Evolutionary conservation across 192 early-diverging fungal genomes (phyloP).

Genomic region (Jimgerdemannia lactiflua): DNA sequence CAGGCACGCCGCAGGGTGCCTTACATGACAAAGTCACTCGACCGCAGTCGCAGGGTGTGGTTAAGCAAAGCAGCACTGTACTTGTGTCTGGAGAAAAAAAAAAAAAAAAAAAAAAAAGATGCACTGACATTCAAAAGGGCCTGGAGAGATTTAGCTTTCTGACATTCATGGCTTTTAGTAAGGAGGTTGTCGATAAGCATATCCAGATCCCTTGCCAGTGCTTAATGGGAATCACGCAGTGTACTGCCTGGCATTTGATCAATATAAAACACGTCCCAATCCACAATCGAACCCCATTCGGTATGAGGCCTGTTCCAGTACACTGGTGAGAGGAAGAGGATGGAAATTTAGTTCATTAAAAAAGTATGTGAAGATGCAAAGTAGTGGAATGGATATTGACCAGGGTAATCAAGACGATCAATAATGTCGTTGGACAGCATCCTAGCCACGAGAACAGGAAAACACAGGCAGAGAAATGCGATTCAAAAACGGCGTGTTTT

Average conservation of each 20-base stretch:
- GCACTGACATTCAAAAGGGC: not conserved
- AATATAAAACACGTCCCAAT: not conserved
- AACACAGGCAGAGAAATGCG: not conserved
- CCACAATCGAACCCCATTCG: not conserved
- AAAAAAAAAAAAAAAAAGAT: not conserved
- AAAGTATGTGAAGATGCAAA: not conserved
- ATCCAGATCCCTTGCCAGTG: not conserved
- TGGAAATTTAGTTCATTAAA: conserved; percentile 1
- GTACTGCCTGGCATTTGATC: not conserved
- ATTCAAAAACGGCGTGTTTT: not conserved
- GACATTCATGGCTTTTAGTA: not conserved
- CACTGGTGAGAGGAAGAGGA: not conserved
- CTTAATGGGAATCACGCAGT: not conserved
- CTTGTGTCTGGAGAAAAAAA: not conserved
- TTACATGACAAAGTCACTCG: not conserved
- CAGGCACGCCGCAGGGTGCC: not conserved
- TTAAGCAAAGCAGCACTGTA: not conserved
- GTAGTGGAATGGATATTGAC: not conserved
- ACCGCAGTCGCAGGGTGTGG: not conserved
- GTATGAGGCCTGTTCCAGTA: not conserved
- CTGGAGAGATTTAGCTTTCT: not conserved
- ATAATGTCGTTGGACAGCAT: not conserved
- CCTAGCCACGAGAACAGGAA: not conserved
- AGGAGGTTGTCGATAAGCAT: not conserved
- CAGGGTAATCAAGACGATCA: not conserved